Conservation (phyloP, 495 filamentous ascomycete genomes). For the Aspergillus egyptiacus region DNA sequence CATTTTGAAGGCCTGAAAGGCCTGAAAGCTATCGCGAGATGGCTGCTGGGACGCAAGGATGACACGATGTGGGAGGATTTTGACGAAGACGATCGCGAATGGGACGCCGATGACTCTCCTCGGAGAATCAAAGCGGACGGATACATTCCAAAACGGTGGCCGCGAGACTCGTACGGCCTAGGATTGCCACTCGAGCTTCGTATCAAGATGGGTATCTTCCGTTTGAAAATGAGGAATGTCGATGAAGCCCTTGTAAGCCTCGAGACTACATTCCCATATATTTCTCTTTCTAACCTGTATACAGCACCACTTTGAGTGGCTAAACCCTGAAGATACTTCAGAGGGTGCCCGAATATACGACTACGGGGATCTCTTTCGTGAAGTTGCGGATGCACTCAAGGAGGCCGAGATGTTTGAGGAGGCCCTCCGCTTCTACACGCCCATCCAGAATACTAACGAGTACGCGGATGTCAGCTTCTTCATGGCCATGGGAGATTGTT, state of each 20-base stretch:
- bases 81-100: conserved; percentile 80
- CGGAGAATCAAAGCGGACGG: conserved; percentile 53
- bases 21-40: conserved; percentile 66
- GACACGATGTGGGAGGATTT: conserved; percentile 79
- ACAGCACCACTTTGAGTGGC: conserved; percentile 52
- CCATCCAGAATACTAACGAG: conserved; percentile 54
- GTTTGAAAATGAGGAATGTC: conserved; percentile 61
- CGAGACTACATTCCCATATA: neutral
- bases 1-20: conserved; percentile 59
- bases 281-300: conserved; percentile 1
- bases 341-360: conserved; percentile 48
- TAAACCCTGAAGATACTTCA: conserved; percentile 52
- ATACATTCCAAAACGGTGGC: conserved; percentile 50
- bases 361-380: conserved; percentile 71
- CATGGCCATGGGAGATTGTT: conserved; percentile 70
- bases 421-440: conserved; percentile 69
- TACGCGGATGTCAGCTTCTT: conserved; percentile 56
- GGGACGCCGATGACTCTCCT: conserved; percentile 69
- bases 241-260: conserved; percentile 70
- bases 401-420: conserved; percentile 49
- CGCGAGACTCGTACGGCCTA: conserved; percentile 58
- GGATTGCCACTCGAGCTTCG: conserved; percentile 78
- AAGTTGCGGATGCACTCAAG: conserved; percentile 63
- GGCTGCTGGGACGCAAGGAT: conserved; percentile 68
- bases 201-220: conserved; percentile 78